These are phyloP conservation scores for Colletotrichum higginsianum DNA, from an alignment of 2,329 filamentous ascomycete species.

Conservation along the genomic window DNA sequence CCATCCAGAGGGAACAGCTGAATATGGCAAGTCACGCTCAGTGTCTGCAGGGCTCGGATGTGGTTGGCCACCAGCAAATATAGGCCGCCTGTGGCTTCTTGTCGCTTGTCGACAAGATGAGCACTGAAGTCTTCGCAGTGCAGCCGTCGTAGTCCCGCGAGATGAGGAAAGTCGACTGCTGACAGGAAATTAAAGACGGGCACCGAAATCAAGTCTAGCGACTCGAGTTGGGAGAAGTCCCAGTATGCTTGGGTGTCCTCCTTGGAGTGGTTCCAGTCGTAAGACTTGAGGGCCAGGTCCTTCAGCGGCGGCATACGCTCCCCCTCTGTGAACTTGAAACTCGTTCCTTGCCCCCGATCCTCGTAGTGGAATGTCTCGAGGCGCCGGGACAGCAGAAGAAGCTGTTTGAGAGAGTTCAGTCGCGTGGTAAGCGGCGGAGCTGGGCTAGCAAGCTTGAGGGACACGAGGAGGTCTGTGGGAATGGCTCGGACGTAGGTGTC, in stretches of 20 bases:
- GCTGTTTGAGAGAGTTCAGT: constrained; percentile 58
- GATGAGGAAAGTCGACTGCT: constrained; percentile 56
- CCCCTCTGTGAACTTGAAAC: constrained; percentile 55
- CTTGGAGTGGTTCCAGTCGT: constrained; percentile 63
- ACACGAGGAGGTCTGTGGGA: constrained; percentile 56
- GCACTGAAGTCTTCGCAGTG: constrained; percentile 62
- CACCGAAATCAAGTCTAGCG: constrained; percentile 59
- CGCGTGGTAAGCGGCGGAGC: constrained; percentile 58
- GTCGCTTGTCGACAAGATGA: constrained; percentile 54
- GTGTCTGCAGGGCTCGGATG: constrained; percentile 53
- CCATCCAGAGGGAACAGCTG: constrained; percentile 57
- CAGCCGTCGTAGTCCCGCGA: constrained; percentile 55
- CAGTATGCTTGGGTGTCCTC: constrained; percentile 59
- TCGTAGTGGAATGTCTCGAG: constrained; percentile 60
- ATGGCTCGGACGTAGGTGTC: constrained; percentile 57
- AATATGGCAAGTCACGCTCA: constrained; percentile 61
- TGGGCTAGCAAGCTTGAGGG: constrained; percentile 57
- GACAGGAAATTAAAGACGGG: constrained; percentile 61
- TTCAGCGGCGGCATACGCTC: constrained; percentile 61
- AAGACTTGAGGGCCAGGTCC: constrained; percentile 60
- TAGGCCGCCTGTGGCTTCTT: constrained; percentile 58
- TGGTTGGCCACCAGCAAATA: constrained; percentile 56
- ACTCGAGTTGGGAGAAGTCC: constrained; percentile 61
- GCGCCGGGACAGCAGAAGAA: constrained; percentile 55
- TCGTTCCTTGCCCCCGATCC: constrained; percentile 61